These are phyloP conservation scores for Colletotrichum cordylinicola DNA, from an alignment of 2,329 filamentous ascomycete species.

Conservation along the genomic window DNA sequence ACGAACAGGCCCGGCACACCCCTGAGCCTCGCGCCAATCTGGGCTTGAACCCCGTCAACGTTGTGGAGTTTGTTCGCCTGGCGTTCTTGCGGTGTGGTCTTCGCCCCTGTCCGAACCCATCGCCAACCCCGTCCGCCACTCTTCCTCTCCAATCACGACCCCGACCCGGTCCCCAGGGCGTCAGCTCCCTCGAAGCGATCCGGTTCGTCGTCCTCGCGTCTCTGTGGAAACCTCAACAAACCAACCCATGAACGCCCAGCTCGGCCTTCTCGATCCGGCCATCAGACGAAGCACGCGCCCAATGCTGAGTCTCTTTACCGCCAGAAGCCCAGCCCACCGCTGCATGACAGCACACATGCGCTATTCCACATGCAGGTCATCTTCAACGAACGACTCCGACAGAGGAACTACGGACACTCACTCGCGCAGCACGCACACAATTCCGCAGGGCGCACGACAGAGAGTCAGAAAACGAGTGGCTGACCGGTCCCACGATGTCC, in stretches of 20 bases:
- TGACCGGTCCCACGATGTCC: neutral
- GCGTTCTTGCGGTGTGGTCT: slow-evolving; percentile 16
- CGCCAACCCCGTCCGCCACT: neutral
- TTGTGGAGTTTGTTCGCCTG: neutral
- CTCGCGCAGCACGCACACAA: neutral
- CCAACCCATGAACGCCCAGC: neutral
- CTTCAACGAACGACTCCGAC: neutral
- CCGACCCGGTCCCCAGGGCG: neutral
- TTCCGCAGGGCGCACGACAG: neutral
- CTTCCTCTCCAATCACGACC: slow-evolving; percentile 2
- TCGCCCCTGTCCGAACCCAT: neutral
- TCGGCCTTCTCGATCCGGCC: neutral
- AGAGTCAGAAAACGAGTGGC: neutral
- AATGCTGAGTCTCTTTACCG: neutral
- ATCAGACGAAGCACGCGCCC: slow-evolving; percentile 3
- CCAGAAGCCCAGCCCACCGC: slow-evolving; percentile 1
- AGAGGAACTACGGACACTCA: neutral
- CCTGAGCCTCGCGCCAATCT: neutral
- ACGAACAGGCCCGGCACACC: neutral
- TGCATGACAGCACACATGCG: slow-evolving; percentile 1
- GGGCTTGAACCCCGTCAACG: neutral
- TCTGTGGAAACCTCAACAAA: slow-evolving; percentile 5
- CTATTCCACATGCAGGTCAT: neutral
- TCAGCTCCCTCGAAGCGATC: neutral
- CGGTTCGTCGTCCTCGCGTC: neutral